Conservation (phyloP, 2,329 filamentous ascomycete species). For the Pseudopyrenochaeta lycopersici region DNA sequence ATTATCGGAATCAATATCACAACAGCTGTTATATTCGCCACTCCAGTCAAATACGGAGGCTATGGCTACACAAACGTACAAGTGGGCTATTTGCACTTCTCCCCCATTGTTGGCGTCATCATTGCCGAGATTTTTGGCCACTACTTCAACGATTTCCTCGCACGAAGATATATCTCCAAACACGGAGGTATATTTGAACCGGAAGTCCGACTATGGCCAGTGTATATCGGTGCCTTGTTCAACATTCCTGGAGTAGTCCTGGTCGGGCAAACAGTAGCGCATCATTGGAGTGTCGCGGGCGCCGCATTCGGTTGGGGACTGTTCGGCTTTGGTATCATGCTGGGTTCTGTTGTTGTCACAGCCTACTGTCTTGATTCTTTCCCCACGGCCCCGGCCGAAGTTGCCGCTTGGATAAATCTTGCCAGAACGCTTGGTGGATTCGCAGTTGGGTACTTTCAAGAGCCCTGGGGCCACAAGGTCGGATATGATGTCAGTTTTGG, state of each 20-base stretch:
- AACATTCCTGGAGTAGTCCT: constrained; percentile 45
- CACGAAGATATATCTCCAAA: constrained; percentile 39
- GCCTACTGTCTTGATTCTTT: constrained; percentile 48
- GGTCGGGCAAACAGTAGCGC: constrained; percentile 45
- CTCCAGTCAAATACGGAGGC: constrained; percentile 23
- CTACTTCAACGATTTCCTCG: constrained; percentile 50
- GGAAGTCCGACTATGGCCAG: constrained; percentile 44
- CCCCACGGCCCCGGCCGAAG: constrained; percentile 42
- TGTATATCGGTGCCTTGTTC: constrained; percentile 42
- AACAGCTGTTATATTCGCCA: constrained; percentile 33
- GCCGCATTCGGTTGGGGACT: constrained; percentile 48
- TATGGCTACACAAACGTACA: constrained; percentile 32
- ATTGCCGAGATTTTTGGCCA: constrained; percentile 47
- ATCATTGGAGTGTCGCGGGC: constrained; percentile 41
- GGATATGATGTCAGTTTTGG: constrained; percentile 45
- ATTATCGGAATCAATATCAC: constrained; percentile 39
- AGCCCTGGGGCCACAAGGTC: constrained; percentile 41
- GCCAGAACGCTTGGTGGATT: constrained; percentile 45
- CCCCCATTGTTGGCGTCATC: constrained; percentile 46
- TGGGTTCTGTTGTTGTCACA: constrained; percentile 44
- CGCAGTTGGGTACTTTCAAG: constrained; percentile 47
- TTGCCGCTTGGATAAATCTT: constrained; percentile 46
- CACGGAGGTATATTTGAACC: constrained; percentile 42
- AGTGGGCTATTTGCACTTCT: constrained; percentile 44
- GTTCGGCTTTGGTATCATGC: constrained; percentile 45